These are phyloP conservation scores for Myxozyma lipomycoides DNA, from an alignment of 805 yeast species.

Conservation along the genomic window DNA sequence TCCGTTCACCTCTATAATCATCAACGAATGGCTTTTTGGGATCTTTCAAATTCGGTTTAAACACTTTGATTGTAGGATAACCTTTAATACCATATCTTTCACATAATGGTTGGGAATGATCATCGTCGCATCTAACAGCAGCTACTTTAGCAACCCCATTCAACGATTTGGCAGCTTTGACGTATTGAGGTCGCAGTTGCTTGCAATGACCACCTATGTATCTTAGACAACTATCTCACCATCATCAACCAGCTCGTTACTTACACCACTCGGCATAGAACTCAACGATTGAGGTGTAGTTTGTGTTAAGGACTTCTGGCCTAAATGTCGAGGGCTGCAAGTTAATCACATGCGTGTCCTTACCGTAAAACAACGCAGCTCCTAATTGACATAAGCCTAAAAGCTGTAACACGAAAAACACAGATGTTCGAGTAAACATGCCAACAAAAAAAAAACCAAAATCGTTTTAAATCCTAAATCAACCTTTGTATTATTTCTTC, in stretches of 20 bases:
- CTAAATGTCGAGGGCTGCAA: slow-evolving; percentile 56
- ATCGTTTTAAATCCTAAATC: neutral
- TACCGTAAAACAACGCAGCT: slow-evolving; percentile 38
- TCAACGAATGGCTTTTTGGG: slow-evolving; percentile 31
- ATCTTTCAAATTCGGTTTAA: slow-evolving; percentile 62
- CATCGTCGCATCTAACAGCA: slow-evolving; percentile 81
- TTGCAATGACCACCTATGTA: slow-evolving; percentile 74
- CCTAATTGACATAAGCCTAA: neutral
- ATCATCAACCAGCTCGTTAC: neutral
- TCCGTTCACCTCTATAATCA: slow-evolving; percentile 41
- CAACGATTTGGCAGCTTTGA: slow-evolving; percentile 58
- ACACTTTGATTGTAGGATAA: slow-evolving; percentile 78
- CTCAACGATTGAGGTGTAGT: slow-evolving; percentile 78
- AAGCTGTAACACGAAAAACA: neutral
- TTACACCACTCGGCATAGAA: slow-evolving; percentile 88
- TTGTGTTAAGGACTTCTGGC: slow-evolving; percentile 60
- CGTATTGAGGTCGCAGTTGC: slow-evolving; percentile 59
- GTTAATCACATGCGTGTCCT: slow-evolving; percentile 51
- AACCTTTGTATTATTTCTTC: neutral
- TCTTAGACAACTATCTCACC: no score
- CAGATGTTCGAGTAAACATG: no score
- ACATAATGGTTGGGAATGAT: slow-evolving; percentile 65
- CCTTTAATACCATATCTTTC: slow-evolving; percentile 61
- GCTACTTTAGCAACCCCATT: slow-evolving; percentile 52
- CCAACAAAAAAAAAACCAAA: neutral